Evolutionary conservation across 2,329 filamentous ascomycete species (phyloP).

Genomic region (Paecilomyces formosus): DNA sequence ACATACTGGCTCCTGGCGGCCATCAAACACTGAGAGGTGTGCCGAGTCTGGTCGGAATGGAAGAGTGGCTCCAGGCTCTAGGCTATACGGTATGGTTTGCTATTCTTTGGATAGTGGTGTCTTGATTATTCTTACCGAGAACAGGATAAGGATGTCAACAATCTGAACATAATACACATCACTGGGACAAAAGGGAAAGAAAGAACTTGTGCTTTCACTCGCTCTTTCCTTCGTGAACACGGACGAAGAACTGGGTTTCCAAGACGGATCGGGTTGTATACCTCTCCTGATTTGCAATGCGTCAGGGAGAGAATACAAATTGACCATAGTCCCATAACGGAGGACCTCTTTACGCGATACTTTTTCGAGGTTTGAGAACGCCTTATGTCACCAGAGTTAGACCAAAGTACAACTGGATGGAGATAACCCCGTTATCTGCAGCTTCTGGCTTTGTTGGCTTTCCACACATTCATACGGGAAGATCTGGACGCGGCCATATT

Average conservation of each 20-base stretch:
- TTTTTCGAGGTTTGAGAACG: conserved; percentile 27
- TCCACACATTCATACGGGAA: conserved; percentile 59
- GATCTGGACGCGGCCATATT: conserved; percentile 56
- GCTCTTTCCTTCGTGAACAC: conserved; percentile 44
- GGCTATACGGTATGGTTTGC: conserved; percentile 19
- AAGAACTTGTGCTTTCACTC: conserved; percentile 57
- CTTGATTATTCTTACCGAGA: not conserved
- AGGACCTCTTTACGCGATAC: conserved; percentile 6
- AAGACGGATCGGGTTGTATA: conserved; percentile 16
- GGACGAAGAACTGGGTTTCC: conserved; percentile 19
- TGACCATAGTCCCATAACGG: conserved; percentile 18
- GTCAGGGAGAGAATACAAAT: conserved; percentile 33
- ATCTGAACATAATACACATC: conserved; percentile 62
- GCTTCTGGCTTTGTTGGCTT: conserved; percentile 57
- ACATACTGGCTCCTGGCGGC: not conserved
- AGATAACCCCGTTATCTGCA: conserved; percentile 39
- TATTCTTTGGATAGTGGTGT: too few relatives aligned
- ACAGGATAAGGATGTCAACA: conserved; percentile 42
- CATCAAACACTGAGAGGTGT: conserved; percentile 12
- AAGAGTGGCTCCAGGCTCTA: conserved; percentile 21
- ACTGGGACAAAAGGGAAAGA: conserved; percentile 74
- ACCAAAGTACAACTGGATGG: conserved; percentile 5
- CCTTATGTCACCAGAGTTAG: conserved; percentile 20
- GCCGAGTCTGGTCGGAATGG: conserved; percentile 24
- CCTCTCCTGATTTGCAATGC: conserved; percentile 20